phyloP scores from a whole-genome alignment of 768 basidiomycete genomes.

The Termitomyces sp. region DNA sequence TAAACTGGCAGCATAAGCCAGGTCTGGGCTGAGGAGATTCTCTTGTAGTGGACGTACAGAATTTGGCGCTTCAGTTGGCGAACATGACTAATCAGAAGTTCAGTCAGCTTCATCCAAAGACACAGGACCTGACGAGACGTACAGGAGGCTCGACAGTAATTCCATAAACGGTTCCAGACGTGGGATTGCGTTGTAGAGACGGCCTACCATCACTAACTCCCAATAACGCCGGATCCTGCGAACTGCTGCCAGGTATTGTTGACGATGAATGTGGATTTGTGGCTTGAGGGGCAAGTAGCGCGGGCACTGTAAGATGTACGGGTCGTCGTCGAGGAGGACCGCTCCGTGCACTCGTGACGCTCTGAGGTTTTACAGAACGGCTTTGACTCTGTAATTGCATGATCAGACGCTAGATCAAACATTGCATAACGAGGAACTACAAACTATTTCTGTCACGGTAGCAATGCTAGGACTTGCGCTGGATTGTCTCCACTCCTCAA shows the following conservation, averaged over 20 bases:
- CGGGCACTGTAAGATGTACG: constrained; percentile 16
- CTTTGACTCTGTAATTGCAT: background rate
- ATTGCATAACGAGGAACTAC: background rate
- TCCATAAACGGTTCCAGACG: constrained; percentile 11
- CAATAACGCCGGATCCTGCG: background rate
- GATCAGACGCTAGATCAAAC: background rate
- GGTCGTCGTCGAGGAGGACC: constrained; percentile 14
- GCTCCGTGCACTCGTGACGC: background rate
- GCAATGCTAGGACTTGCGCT: constrained; percentile 7
- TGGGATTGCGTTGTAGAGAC: background rate
- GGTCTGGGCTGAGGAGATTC: constrained; percentile 12
- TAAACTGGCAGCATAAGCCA: background rate
- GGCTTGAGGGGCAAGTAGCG: constrained; percentile 10
- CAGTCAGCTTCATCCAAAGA: background rate
- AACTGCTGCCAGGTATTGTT: background rate
- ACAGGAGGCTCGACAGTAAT: constrained; percentile 19
- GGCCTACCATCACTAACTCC: background rate
- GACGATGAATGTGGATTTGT: background rate
- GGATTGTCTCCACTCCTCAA: constrained; percentile 18
- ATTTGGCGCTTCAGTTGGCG: constrained; percentile 13
- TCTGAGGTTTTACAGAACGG: background rate
- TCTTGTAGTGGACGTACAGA: constrained; percentile 6
- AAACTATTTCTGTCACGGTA: constrained; percentile 8
- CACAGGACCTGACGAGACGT: background rate
- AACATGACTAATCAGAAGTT: constrained; percentile 11